A percentile compares a stretch with the other conserved stretches of the same genome.
Conservation (phyloP, 2,329 filamentous ascomycete genomes). For the Cryphonectria japonica region DNA sequence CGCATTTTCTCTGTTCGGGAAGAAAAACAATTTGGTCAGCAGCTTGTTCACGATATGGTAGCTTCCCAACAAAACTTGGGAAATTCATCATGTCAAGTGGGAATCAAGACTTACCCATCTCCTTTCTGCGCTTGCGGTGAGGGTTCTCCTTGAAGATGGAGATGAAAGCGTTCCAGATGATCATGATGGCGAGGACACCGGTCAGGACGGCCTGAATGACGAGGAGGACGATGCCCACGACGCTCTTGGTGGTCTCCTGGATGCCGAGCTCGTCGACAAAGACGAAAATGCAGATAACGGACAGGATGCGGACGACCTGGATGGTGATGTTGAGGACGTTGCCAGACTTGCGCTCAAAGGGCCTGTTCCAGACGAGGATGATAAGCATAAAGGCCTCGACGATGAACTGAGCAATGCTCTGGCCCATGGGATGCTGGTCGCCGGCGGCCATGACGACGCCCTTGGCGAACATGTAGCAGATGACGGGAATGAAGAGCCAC, state of each 20-base stretch:
- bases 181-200: constrained; percentile 80
- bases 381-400: constrained; percentile 80
- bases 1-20: constrained; percentile 70
- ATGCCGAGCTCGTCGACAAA: constrained; percentile 95
- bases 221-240: constrained; percentile 91
- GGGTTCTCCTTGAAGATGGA: constrained; percentile 85
- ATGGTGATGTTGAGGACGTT: constrained; percentile 95
- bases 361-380: constrained; percentile 81
- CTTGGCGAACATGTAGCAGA: constrained; percentile 89
- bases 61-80: neutral
- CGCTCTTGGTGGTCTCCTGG: constrained; percentile 87
- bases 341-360: constrained; percentile 83
- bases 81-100: neutral
- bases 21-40: constrained; percentile 34
- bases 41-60: neutral
- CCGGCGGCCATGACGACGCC: constrained; percentile 83
- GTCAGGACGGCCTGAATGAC: constrained; percentile 88
- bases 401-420: constrained; percentile 78
- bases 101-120: constrained; percentile 69
- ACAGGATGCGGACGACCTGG: constrained; percentile 85
- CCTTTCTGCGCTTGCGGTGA: constrained; percentile 85
- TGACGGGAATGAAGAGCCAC: constrained; percentile 93
- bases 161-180: constrained; percentile 85
- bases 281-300: constrained; percentile 84
- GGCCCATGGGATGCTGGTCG: constrained; percentile 81